A percentile compares a stretch with the other conserved stretches of the same genome.
Evolutionary conservation across 768 basidiomycete species (phyloP).

Genomic region (Cystobasidium onofrii): DNA sequence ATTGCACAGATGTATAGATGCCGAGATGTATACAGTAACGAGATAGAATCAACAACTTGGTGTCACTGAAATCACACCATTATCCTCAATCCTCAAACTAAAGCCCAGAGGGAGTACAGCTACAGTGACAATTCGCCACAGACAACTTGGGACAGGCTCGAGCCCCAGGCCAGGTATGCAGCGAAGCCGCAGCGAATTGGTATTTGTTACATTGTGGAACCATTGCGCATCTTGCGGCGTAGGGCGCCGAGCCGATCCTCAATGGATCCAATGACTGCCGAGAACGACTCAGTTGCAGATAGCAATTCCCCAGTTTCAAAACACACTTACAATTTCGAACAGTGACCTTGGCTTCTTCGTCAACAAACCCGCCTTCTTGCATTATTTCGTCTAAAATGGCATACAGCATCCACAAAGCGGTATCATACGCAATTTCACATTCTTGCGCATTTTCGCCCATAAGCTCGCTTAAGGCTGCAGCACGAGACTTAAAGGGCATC

Average conservation of each 20-base stretch:
- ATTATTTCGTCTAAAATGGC: slow-evolving; percentile 72
- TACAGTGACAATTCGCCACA: background rate
- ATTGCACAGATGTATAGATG: background rate
- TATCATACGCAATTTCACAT: slow-evolving; percentile 90
- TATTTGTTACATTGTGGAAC: background rate
- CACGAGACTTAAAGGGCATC: too few relatives aligned
- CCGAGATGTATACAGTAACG: background rate
- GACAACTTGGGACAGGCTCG: too few relatives aligned
- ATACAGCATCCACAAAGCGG: slow-evolving; percentile 86
- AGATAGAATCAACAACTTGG: background rate
- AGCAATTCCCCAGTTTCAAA: background rate
- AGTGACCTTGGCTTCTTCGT: slow-evolving; percentile 46
- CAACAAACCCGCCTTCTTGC: slow-evolving; percentile 43
- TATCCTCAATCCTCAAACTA: background rate
- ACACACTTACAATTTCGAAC: slow-evolving; percentile 45
- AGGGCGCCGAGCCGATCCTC: slow-evolving; percentile 35
- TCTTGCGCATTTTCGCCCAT: slow-evolving; percentile 67
- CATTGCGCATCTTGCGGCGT: slow-evolving; percentile 33
- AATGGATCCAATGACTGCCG: slow-evolving; percentile 37
- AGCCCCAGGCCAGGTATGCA: too few relatives aligned
- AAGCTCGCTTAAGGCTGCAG: slow-evolving; percentile 82
- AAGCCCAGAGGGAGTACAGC: background rate
- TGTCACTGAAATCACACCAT: background rate
- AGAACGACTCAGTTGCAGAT: background rate
- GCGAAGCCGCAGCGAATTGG: too few relatives aligned